Evolutionary conservation across 148 eudicot species (phyloP).

Genomic region (Fagopyrum homotropicum): DNA sequence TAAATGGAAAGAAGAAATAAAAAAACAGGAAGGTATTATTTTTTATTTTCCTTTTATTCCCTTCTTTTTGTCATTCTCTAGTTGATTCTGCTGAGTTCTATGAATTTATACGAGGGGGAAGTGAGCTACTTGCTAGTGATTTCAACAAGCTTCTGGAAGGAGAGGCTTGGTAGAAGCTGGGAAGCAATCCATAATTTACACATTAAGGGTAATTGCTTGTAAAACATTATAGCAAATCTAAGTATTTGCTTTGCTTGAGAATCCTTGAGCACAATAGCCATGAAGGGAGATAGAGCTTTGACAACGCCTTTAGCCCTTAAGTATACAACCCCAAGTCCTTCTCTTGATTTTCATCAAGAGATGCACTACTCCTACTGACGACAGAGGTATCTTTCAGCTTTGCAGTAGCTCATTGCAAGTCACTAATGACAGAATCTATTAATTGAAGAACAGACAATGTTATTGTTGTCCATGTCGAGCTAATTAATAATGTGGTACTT

Average conservation of each 20-base stretch:
- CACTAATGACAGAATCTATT: conserved; percentile 32
- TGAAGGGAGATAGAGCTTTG: conserved; percentile 39
- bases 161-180: conserved; percentile 36
- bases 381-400: conserved; percentile 34
- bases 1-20: too few relatives aligned
- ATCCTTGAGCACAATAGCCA: conserved; percentile 38
- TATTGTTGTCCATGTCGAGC: conserved; percentile 25
- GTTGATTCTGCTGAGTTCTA: conserved; percentile 41
- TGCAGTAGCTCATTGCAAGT: conserved; percentile 32
- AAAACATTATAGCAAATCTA: conserved; percentile 36
- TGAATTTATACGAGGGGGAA: conserved; percentile 44
- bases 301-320: conserved; percentile 40
- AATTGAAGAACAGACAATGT: conserved; percentile 36
- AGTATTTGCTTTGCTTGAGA: conserved; percentile 50
- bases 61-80: conserved; percentile 30
- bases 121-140: conserved; percentile 49
- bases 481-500: conserved; percentile 30
- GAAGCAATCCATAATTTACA: conserved; percentile 48
- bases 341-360: conserved; percentile 21
- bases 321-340: conserved; percentile 22
- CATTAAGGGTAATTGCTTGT: conserved; percentile 47
- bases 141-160: conserved; percentile 47
- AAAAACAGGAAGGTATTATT: too few relatives aligned
- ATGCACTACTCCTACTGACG: conserved; percentile 18
- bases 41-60: conserved; percentile 15